Conservation (phyloP, 1,284 basidiomycete genomes). For the Tilletia walkeri region DNA sequence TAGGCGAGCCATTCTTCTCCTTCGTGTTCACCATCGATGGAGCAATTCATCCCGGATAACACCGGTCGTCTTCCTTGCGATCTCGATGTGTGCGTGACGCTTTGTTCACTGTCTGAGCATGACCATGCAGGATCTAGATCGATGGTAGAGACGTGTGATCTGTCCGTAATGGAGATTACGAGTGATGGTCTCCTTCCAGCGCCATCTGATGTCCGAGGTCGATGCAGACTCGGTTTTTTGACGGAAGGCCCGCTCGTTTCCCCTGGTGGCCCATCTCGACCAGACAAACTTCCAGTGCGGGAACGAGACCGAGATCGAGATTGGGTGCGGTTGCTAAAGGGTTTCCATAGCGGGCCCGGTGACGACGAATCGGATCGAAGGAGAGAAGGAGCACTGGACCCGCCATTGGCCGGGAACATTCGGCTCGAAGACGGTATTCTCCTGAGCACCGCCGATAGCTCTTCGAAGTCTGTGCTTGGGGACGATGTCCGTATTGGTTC, state of each 20-base stretch:
- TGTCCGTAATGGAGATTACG: conserved; percentile 7
- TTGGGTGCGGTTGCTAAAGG: too few species aligned
- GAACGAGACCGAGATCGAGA: too few species aligned
- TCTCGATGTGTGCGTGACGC: neutral
- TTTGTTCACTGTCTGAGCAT: neutral
- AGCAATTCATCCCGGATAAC: too few species aligned
- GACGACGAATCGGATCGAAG: neutral
- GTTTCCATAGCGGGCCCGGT: too few species aligned
- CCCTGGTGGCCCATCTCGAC: too few species aligned
- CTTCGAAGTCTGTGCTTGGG: neutral
- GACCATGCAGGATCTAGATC: conserved; percentile 13
- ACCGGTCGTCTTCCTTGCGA: too few species aligned
- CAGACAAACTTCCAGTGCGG: too few species aligned
- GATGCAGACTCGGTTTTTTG: neutral
- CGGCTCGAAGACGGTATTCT: neutral
- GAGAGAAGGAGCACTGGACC: neutral
- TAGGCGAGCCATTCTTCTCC: conserved; percentile 1
- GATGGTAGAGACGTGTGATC: conserved; percentile 2
- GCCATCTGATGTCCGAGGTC: neutral
- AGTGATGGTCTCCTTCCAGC: neutral
- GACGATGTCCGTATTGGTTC: neutral
- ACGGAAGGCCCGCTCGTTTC: too few species aligned
- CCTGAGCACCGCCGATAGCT: conserved; percentile 5
- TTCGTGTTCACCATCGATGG: neutral
- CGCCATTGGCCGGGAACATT: neutral